Conservation (phyloP, 495 filamentous ascomycete genomes). For the Margaritispora aquatica region DNA sequence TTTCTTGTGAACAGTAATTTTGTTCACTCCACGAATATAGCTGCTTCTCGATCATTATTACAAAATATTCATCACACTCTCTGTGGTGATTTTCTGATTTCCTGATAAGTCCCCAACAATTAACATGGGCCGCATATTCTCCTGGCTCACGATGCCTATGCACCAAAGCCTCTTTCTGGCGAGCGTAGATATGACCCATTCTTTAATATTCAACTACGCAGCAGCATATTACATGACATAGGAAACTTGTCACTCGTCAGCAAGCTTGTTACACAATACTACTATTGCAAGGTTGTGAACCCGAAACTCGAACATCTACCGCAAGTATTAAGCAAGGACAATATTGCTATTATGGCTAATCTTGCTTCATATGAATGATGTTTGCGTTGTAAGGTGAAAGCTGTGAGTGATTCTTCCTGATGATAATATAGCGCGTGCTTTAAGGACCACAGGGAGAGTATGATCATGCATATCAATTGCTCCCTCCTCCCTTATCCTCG, state of each 20-base stretch:
- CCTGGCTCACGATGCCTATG: constrained; percentile 19
- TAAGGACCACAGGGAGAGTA: constrained; percentile 4
- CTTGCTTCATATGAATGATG: constrained; percentile 9
- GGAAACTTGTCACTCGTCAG: not conserved
- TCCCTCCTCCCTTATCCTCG: constrained; percentile 6
- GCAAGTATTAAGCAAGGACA: constrained; percentile 4
- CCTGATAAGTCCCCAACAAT: too few species aligned
- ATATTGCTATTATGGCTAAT: constrained; percentile 11
- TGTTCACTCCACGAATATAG: constrained; percentile 9
- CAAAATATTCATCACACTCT: not conserved
- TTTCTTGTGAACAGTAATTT: constrained; percentile 5
- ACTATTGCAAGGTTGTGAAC: constrained; percentile 4
- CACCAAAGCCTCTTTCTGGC: constrained; percentile 5
- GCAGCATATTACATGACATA: constrained; percentile 3
- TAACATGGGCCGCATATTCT: constrained; percentile 1
- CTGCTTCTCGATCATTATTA: constrained; percentile 13
- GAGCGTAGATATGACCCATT: too few species aligned
- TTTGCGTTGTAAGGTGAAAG: not conserved
- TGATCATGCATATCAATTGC: constrained; percentile 12
- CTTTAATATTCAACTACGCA: too few species aligned
- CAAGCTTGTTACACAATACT: not conserved
- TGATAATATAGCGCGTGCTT: not conserved
- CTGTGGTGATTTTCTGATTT: too few species aligned
- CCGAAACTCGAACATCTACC: constrained; percentile 2
- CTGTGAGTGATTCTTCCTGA: not conserved